Evolutionary conservation across 2,329 filamentous ascomycete species (phyloP).

Genomic region (Alternaria atra): DNA sequence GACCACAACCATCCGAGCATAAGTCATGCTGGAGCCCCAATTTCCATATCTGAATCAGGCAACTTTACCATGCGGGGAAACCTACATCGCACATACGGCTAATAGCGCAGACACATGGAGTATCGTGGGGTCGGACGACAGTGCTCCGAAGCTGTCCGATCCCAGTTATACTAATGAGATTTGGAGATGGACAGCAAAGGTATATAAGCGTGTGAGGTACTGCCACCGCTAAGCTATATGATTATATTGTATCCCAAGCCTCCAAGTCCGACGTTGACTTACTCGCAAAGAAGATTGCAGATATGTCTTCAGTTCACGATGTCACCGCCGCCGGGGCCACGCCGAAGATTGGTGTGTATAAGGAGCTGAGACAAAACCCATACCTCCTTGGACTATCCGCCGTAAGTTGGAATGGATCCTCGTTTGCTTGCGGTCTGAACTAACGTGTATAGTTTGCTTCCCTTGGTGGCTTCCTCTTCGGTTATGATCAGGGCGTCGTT

Average conservation of each 20-base stretch:
- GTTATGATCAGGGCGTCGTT: slow-evolving; percentile 34
- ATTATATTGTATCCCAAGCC: neutral
- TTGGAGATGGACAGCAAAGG: neutral
- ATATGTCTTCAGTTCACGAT: slow-evolving; percentile 4
- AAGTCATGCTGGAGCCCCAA: slow-evolving; percentile 17
- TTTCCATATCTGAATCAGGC: slow-evolving; percentile 10
- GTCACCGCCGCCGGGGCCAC: slow-evolving; percentile 8
- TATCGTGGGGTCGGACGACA: slow-evolving; percentile 25
- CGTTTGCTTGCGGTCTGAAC: neutral
- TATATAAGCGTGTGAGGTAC: slow-evolving; percentile 15
- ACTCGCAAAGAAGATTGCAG: neutral
- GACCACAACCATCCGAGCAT: slow-evolving; percentile 29
- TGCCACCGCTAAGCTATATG: neutral
- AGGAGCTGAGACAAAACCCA: slow-evolving; percentile 30
- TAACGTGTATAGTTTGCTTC: slow-evolving; percentile 26
- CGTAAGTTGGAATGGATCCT: slow-evolving; percentile 1
- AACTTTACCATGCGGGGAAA: slow-evolving; percentile 16
- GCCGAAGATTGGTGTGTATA: slow-evolving; percentile 29
- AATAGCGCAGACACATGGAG: slow-evolving; percentile 8
- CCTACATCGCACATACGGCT: slow-evolving; percentile 2
- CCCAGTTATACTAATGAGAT: slow-evolving; percentile 13
- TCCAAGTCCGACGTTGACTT: neutral
- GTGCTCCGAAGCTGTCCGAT: slow-evolving; percentile 24
- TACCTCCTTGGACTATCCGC: slow-evolving; percentile 31
- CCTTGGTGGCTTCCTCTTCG: slow-evolving; percentile 32